Evolutionary conservation across 1,139 yeast species (phyloP).

Genomic region (Sugiyamaella pinicola): DNA sequence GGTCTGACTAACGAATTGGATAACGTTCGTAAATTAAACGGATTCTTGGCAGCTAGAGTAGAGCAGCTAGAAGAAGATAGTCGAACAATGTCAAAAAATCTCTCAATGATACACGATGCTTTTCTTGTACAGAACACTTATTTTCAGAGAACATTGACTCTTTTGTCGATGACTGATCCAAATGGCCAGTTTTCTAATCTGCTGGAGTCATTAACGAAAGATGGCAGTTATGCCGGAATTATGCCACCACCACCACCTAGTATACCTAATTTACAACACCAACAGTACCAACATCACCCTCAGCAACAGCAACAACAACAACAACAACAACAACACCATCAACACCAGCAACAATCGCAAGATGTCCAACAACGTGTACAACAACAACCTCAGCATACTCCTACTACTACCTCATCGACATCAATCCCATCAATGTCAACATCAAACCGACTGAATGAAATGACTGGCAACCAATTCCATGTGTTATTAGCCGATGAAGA

Average conservation of each 20-base stretch:
- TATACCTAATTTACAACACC: neutral
- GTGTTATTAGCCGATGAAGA: constrained; percentile 87
- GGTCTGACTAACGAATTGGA: neutral
- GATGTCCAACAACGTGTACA: neutral
- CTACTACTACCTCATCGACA: neutral
- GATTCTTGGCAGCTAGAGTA: constrained; percentile 16
- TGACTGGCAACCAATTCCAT: constrained; percentile 3
- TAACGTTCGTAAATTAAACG: constrained; percentile 15
- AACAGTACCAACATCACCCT: constrained; percentile 11
- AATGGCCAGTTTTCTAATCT: constrained; percentile 8
- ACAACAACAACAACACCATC: constrained; percentile 6
- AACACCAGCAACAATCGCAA: neutral
- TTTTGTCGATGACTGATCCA: constrained; percentile 3
- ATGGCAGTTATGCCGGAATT: constrained; percentile 6
- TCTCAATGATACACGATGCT: constrained; percentile 12
- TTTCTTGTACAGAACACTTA: constrained; percentile 12
- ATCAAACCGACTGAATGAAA: neutral
- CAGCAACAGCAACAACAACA: constrained; percentile 9
- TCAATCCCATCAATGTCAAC: neutral
- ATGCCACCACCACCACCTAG: neutral
- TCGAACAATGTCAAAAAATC: constrained; percentile 14
- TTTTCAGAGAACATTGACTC: constrained; percentile 9
- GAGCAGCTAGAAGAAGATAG: constrained; percentile 18
- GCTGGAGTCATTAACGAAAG: constrained; percentile 9
- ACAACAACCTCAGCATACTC: neutral